Conservation (phyloP, 768 basidiomycete genomes). For the Leucocoprinus sp. region DNA sequence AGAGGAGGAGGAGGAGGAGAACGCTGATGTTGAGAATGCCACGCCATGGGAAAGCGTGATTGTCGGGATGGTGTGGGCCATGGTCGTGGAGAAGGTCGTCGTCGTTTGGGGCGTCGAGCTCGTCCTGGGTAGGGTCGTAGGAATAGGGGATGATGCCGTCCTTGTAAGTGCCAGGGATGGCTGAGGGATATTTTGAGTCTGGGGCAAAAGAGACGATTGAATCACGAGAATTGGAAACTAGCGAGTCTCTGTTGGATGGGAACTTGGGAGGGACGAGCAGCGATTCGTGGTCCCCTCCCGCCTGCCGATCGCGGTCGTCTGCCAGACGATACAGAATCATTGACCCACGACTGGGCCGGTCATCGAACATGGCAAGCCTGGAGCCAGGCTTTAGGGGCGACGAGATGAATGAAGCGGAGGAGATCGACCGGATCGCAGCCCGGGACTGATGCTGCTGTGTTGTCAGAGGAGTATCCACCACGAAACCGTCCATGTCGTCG, state of each 20-base stretch:
- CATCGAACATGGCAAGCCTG: constrained; percentile 19
- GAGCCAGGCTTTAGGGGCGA: constrained; percentile 44
- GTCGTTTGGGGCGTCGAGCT: constrained; percentile 49
- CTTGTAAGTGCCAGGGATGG: constrained; percentile 17
- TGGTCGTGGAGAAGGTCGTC: constrained; percentile 75
- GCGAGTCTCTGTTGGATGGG: constrained; percentile 21
- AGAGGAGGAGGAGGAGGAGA: constrained; percentile 51
- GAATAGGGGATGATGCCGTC: constrained; percentile 56
- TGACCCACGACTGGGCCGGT: constrained; percentile 31
- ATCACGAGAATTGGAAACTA: constrained; percentile 27
- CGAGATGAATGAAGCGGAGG: constrained; percentile 29
- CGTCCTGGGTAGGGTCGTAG: constrained; percentile 58
- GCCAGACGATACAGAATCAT: constrained; percentile 66
- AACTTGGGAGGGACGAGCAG: constrained; percentile 28
- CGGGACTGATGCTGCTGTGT: constrained; percentile 6
- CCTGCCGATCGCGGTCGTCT: constrained; percentile 20
- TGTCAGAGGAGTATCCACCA: constrained; percentile 5
- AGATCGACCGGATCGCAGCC: constrained; percentile 7
- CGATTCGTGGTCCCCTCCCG: constrained; percentile 16
- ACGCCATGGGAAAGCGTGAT: constrained; percentile 33
- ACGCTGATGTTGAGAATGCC: constrained; percentile 60
- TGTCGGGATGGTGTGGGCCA: constrained; percentile 17
- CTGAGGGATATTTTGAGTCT: constrained; percentile 61
- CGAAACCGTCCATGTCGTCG: too few relatives aligned
- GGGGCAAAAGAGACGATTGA: constrained; percentile 44